Conservation (phyloP, 2,329 filamentous ascomycete species). For the Aspergillus pseudonomiae region DNA sequence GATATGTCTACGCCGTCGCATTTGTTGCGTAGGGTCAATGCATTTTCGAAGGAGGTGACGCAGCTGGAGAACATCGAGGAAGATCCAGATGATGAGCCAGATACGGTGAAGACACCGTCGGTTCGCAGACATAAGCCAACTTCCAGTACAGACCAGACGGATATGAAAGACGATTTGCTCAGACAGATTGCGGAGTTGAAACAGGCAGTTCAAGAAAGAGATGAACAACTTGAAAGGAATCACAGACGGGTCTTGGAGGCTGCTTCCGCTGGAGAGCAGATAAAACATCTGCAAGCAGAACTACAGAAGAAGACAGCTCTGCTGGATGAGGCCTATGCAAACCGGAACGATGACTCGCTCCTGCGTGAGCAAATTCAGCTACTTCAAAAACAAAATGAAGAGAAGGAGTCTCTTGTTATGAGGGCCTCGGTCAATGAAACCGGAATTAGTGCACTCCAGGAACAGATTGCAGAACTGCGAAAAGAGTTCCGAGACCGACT, state of each 20-base stretch:
- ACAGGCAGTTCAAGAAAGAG: conserved; percentile 35
- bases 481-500: conserved; percentile 33
- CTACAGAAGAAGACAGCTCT: conserved; percentile 35
- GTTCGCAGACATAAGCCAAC: conserved; percentile 26
- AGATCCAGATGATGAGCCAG: conserved; percentile 29
- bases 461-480: conserved; percentile 37
- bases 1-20: conserved; percentile 50
- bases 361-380: conserved; percentile 35
- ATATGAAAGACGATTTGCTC: conserved; percentile 29
- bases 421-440: conserved; percentile 24
- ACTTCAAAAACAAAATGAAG: conserved; percentile 31
- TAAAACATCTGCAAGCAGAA: conserved; percentile 42
- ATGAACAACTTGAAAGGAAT: conserved; percentile 38
- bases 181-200: conserved; percentile 37
- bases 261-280: conserved; percentile 41
- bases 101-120: conserved; percentile 30
- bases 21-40: conserved; percentile 35
- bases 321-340: conserved; percentile 31
- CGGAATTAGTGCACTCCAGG: conserved; percentile 30
- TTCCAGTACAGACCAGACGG: conserved; percentile 19
- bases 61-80: conserved; percentile 44
- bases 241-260: conserved; percentile 37
- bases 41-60: conserved; percentile 32
- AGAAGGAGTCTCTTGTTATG: conserved; percentile 28
- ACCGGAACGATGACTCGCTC: conserved; percentile 25